Percentiles rank a stretch among this genome's conserved stretches.
Evolutionary conservation across 1,284 basidiomycete species (phyloP).

Genomic region (Mrakiaceae sp.): DNA sequence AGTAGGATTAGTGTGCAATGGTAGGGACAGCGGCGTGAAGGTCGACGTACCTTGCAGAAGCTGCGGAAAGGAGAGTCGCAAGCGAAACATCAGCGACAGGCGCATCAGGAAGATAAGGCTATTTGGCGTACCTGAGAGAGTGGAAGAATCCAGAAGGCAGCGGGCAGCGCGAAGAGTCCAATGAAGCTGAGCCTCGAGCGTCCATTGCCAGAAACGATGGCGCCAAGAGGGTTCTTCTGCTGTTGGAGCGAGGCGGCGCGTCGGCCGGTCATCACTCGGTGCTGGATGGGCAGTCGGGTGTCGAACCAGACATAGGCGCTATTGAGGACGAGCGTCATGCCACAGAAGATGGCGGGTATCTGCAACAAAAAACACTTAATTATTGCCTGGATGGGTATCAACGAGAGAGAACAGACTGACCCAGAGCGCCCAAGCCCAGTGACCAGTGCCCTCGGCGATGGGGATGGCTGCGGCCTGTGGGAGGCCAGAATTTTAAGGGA

Average conservation of each 20-base stretch:
- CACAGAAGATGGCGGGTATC: constrained; percentile 29
- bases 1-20: too few species aligned
- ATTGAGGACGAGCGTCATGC: constrained; percentile 24
- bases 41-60: neutral
- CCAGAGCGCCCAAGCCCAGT: constrained; percentile 35
- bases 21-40: neutral
- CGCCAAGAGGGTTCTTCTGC: neutral
- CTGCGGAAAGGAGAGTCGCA: neutral
- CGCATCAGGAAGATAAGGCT: neutral
- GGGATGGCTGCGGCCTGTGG: constrained; percentile 28
- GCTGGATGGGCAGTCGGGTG: constrained; percentile 27
- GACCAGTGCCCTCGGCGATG: constrained; percentile 31
- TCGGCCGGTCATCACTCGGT: constrained; percentile 25
- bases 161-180: constrained; percentile 19
- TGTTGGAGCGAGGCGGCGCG: constrained; percentile 4
- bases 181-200: neutral
- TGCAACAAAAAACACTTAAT: neutral
- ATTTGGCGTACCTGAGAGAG: constrained; percentile 20
- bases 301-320: constrained; percentile 31
- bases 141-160: constrained; percentile 27
- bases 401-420: constrained; percentile 17
- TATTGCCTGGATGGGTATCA: neutral
- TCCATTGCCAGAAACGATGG: neutral
- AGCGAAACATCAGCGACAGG: neutral
- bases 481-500: constrained; percentile 15